Evolutionary conservation across 495 filamentous ascomycete species (phyloP), one percentile per base, ranked within the genome.

Genomic region (Rusavskia elegans): DNA sequence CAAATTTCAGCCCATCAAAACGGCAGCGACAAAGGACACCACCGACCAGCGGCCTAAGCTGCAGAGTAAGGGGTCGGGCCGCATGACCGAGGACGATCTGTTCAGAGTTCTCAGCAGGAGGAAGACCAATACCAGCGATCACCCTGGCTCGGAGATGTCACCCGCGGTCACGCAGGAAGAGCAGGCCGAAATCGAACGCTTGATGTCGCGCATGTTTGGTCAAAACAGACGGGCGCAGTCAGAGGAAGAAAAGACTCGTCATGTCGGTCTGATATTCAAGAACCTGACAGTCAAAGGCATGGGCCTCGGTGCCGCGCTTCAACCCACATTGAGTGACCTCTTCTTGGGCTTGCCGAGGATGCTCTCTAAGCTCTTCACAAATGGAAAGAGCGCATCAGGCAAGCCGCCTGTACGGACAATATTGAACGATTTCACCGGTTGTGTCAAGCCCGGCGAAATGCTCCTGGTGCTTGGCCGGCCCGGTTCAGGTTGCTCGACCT

Each of bases 401-500:
- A 77, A 76, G 42, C 66, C 73, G 6, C 69, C 76, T 2, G 64
- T 83, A 13, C 63, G 59, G 32, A 67, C 63, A 4, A 76, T 78
- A 17, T 38, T 78, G 29, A 65, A 71, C n/a, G 66, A 71, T 21
- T 82, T 79, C 58, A 63, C 67, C 6, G 81, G 80, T 32, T 68
- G 80, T 49, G 67, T 75, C 32, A 81, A 81, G 55, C 81, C 85
- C 0, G 89, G 89, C 16, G 89, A 96, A 65, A 94, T 95, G 89
- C 73, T 93, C 1, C 68, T 96, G 19, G 89, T 96, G 10, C 72
- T 96, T 19, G 89, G 89, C 11, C 77, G 84, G 50, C 89, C 89
- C 0, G 89, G 89, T 0, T 82, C 81, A 9, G 89, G 89, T 35
- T 95, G 89, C 63, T 89, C 89, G 0, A 87, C 87, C 0, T 90